Percentiles rank a stretch among this genome's conserved stretches.
Conservation (phyloP, 2,329 filamentous ascomycete genomes). For the Ceratocystiopsis sp. region DNA sequence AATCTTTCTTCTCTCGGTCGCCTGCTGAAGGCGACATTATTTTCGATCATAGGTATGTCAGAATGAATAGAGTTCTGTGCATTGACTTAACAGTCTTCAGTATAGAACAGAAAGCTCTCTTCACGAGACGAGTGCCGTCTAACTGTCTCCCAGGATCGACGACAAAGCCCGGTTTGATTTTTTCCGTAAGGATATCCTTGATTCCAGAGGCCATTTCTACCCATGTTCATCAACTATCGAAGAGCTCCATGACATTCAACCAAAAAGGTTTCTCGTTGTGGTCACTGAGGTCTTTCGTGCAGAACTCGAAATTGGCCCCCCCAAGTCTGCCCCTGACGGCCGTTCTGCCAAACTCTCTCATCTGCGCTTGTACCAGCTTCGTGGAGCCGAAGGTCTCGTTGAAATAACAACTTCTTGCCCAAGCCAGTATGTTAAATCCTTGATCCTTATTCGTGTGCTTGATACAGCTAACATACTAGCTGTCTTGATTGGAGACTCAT, state of each 20-base stretch:
- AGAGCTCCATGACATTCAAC: slow-evolving; percentile 4
- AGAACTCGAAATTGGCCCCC: slow-evolving; percentile 9
- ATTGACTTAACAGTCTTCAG: too few species aligned
- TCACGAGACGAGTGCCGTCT: not conserved
- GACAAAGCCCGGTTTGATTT: slow-evolving; percentile 1
- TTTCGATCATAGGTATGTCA: slow-evolving; percentile 4
- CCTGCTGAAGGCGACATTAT: not conserved
- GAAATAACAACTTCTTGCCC: slow-evolving; percentile 16
- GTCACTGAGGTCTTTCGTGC: slow-evolving; percentile 8
- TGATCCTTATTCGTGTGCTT: not conserved
- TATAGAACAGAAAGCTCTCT: not conserved
- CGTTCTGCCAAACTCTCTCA: slow-evolving; percentile 1
- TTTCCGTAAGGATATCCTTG: not conserved
- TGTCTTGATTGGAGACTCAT: slow-evolving; percentile 22
- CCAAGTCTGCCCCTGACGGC: not conserved
- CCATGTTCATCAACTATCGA: slow-evolving; percentile 3
- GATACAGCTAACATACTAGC: slow-evolving; percentile 12
- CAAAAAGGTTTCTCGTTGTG: slow-evolving; percentile 6
- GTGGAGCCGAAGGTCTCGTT: slow-evolving; percentile 1
- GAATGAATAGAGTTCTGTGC: not conserved
- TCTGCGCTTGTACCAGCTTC: slow-evolving; percentile 5
- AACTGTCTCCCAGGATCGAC: slow-evolving; percentile 5
- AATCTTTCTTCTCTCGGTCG: not conserved
- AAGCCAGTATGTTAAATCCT: slow-evolving; percentile 14
- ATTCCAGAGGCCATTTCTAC: slow-evolving; percentile 1